A percentile compares a stretch with the other conserved stretches of the same genome.
phyloP scores from a whole-genome alignment of 164 flowering plant genomes.

The Chimonanthus salicifolius region DNA sequence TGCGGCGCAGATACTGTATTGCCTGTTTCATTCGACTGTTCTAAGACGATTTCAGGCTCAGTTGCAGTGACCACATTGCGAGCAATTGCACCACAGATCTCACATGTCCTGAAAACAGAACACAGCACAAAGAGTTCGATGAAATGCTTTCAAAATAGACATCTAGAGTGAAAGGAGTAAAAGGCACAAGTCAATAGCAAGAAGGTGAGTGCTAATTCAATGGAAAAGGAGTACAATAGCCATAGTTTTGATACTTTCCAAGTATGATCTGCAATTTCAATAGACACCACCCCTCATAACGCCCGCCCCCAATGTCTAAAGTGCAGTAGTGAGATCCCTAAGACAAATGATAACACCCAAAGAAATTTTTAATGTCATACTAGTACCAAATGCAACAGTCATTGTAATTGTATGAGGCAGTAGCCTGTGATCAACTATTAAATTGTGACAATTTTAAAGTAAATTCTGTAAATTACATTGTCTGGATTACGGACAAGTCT shows the following conservation, averaged over 20 bases:
- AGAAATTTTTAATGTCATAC: no score
- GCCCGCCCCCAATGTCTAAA: background rate
- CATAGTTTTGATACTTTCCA: background rate
- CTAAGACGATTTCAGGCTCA: slow-evolving; percentile 39
- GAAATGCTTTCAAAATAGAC: background rate
- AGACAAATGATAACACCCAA: background rate
- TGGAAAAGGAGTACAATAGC: background rate
- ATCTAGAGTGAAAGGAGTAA: background rate
- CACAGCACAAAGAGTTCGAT: background rate
- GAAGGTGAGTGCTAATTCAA: background rate
- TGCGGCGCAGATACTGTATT: slow-evolving; percentile 22
- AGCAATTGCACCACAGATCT: slow-evolving; percentile 74
- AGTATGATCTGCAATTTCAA: background rate
- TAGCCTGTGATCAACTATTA: background rate
- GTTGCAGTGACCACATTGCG: slow-evolving; percentile 52
- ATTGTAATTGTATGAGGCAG: background rate
- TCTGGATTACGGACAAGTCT: no score
- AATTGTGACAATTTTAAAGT: background rate
- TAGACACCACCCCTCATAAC: background rate
- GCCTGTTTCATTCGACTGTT: slow-evolving; percentile 40
- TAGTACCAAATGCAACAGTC: background rate
- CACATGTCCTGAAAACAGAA: slow-evolving; percentile 64
- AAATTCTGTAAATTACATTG: no score
- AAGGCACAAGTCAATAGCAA: background rate
- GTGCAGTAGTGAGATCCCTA: background rate